These are phyloP conservation scores for Hermanozyma aechmeae DNA, from an alignment of 805 yeast genomes.

Conservation along the genomic window DNA sequence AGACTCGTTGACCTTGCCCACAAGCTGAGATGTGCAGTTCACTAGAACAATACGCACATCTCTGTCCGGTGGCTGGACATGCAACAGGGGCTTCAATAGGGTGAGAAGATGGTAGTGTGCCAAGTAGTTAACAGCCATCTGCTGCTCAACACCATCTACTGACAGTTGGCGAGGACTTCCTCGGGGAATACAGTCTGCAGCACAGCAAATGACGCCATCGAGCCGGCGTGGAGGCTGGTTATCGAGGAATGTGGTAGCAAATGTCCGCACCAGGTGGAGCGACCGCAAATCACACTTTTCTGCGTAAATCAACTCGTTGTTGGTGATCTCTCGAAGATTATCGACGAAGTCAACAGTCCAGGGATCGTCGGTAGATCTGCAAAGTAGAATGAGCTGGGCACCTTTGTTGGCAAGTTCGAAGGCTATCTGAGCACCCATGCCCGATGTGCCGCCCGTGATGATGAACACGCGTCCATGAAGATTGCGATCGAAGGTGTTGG, in stretches of 20 bases:
- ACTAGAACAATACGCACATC: slow-evolving; percentile 81
- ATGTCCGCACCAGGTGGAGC: slow-evolving; percentile 67
- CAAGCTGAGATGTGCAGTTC: slow-evolving; percentile 67
- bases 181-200: slow-evolving; percentile 72
- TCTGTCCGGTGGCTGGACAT: slow-evolving; percentile 89
- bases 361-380: slow-evolving; percentile 49
- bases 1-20: slow-evolving; percentile 61
- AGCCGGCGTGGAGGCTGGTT: slow-evolving; percentile 83
- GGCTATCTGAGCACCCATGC: slow-evolving; percentile 73
- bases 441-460: slow-evolving; percentile 91
- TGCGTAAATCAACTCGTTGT: slow-evolving; percentile 75
- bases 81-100: slow-evolving; percentile 71
- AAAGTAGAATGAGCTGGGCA: slow-evolving; percentile 74
- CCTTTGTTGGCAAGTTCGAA: slow-evolving; percentile 70
- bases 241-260: slow-evolving; percentile 93
- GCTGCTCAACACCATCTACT: slow-evolving; percentile 78
- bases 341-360: slow-evolving; percentile 79
- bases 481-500: slow-evolving; percentile 88
- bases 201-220: slow-evolving; percentile 85
- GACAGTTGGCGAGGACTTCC: slow-evolving; percentile 57
- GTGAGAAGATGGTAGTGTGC: slow-evolving; percentile 77
- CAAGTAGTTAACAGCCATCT: slow-evolving; percentile 73
- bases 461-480: slow-evolving; percentile 82
- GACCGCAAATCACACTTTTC: slow-evolving; percentile 79
- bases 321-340: slow-evolving; percentile 61